Base-by-base conservation (phyloP, 1,139 yeast species). In the Williopsis jadinii region DNA sequence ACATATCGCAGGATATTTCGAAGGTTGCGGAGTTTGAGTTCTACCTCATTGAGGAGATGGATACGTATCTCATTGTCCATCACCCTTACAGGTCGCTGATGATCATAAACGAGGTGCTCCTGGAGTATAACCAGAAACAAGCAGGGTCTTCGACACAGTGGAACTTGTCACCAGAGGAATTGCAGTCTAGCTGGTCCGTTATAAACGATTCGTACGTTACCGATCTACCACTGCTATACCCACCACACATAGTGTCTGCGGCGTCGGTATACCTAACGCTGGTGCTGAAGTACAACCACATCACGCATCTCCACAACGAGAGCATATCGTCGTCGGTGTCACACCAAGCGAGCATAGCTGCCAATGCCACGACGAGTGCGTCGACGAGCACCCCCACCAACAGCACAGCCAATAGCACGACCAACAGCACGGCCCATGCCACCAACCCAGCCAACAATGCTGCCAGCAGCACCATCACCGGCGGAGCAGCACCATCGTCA, bases 1-100 rank as follows among this genome's bases (percentile, higher is more conserved):
- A 80, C 56, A 82, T 92, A 30, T 95, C 97, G 0, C 88, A 85
- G 43, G 98, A 92, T 59, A 77, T 90, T 19, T 83, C 95, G 32
- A 86, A 85, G 55, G 70, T 92, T n/a, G 97, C 97, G 0, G 98
- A 92, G 58, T 86, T 94, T 64, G 98, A 92, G 63, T 92, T 92
- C 60, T 92, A 92, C 58, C 62, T 92, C 39, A 82, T 92, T 32
- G 97, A 88, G 57, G 97, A 90, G 60, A 71, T 92, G 66, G 87
- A 86, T 45, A 77, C 88, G 50, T 86, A 75, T 54, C 63, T 92
- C 48, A 72, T 90, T 26, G 76, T 90, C 2, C 92, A 88, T 58
- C 97, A 92, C 59, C 97, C 98, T 0, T 92, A 92, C 62, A 72
- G 77, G 44, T 75, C 95, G 4, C 68, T 92, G 46, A 61, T 75